Base-by-base conservation (phyloP, 345 rosid genomes). In the Pseudoturritis turrita region DNA sequence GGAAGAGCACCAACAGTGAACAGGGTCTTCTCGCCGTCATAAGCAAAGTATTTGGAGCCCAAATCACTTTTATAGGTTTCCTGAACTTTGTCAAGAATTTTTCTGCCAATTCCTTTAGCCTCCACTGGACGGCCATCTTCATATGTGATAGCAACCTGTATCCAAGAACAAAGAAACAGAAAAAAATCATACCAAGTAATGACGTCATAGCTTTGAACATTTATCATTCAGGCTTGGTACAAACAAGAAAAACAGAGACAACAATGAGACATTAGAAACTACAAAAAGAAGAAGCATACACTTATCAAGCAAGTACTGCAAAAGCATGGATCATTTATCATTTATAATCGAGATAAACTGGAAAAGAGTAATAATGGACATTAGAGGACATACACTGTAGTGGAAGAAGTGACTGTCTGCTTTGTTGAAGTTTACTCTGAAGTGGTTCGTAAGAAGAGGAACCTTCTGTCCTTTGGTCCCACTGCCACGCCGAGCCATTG, bases 81-180 rank as follows among this genome's bases (percentile, higher is more conserved):
- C 13, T 91, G 91, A 33, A 91, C 93, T 68, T 75, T 80, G 13
- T 89, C 87, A 50, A 91, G 78, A 23, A 88, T 87, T 64, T 78
- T 85, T 60, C 97, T 81, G 23, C 96, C 96, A 6, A 84, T 61
- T 11, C 97, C 91, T 73, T 88, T 88, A 1, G 81, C 93, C 18
- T 87, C 96, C 1, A 87, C 93, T 11, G 96, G 90, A 23, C 81
- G 83, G 3, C 93, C 99, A 85, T 94, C 93, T 80, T 91, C 98
- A 76, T 88, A 89, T 1, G 49, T 59, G 8, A 91, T 55, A 21
- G 88, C 68, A 63, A 94, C 95, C 97, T 89, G 77, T 7, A 70
- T 37, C 60, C 45, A 62, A 40, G 4, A 45, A 44, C 39, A 54
- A 25, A 72, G 36, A 69, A 22, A n/a, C 65, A 25, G 23, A 51